phyloP scores from a whole-genome alignment of 2,329 filamentous ascomycete genomes.

The Arthrobotrys musiformis region DNA sequence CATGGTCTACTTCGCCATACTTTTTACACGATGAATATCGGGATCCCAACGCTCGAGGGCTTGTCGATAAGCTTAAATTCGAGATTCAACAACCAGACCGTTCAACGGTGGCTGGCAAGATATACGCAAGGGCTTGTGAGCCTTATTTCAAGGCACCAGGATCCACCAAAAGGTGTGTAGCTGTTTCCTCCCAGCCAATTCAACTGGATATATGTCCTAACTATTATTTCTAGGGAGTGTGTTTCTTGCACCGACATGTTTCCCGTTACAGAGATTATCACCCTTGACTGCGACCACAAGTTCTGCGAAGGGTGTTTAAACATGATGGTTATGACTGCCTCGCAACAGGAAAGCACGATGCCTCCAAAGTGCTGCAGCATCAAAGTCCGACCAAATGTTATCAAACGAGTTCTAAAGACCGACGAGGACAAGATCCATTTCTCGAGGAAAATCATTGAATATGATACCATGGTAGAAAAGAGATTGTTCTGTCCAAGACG shows the following conservation, averaged over 20 bases:
- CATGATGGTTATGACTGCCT: slow-evolving; percentile 39
- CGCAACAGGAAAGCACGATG: slow-evolving; percentile 50
- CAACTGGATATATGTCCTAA: neutral
- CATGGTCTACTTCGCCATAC: slow-evolving; percentile 38
- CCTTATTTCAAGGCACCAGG: slow-evolving; percentile 44
- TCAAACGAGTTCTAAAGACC: slow-evolving; percentile 44
- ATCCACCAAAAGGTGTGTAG: slow-evolving; percentile 32
- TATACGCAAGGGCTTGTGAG: slow-evolving; percentile 49
- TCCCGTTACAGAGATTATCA: slow-evolving; percentile 30
- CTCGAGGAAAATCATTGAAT: slow-evolving; percentile 50
- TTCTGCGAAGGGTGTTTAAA: slow-evolving; percentile 45
- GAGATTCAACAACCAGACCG: slow-evolving; percentile 33
- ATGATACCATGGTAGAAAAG: slow-evolving; percentile 50
- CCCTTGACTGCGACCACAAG: slow-evolving; percentile 32
- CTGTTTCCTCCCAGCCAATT: neutral
- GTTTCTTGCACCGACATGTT: slow-evolving; percentile 51
- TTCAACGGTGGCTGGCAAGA: slow-evolving; percentile 18
- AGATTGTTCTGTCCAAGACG: slow-evolving; percentile 46
- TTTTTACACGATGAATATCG: slow-evolving; percentile 47
- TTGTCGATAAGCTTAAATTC: slow-evolving; percentile 45
- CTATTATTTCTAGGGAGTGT: slow-evolving; percentile 29
- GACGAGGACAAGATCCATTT: slow-evolving; percentile 46
- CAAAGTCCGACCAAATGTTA: slow-evolving; percentile 26
- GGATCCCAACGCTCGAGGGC: slow-evolving; percentile 20
- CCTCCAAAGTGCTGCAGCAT: slow-evolving; percentile 48